Conservation (phyloP, 805 yeast genomes). For the Metschnikowia cerradonensis region DNA sequence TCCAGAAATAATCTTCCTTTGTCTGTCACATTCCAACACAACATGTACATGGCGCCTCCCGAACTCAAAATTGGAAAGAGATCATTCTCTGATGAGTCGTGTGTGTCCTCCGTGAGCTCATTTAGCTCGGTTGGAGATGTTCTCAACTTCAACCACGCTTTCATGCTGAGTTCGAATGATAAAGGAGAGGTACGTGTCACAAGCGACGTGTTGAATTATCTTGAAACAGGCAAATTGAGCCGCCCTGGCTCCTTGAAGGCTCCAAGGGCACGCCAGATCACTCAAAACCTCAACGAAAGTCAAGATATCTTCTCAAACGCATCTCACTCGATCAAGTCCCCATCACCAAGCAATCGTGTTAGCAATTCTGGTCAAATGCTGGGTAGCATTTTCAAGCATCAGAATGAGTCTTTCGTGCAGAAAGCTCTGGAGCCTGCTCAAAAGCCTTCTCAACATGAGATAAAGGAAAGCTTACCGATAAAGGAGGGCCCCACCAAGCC, state of each 20-base stretch:
- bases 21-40: conserved; percentile 11
- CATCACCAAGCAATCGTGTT: neutral
- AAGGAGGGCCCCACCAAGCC: neutral
- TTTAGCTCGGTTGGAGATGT: conserved; percentile 34
- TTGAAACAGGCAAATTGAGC: conserved; percentile 1
- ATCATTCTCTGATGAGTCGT: conserved; percentile 35
- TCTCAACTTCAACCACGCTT: conserved; percentile 9
- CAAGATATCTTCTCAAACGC: neutral
- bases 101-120: conserved; percentile 35
- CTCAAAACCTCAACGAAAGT: neutral
- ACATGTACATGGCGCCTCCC: conserved; percentile 12
- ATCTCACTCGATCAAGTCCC: neutral
- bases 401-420: neutral
- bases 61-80: conserved; percentile 19
- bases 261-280: neutral
- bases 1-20: neutral
- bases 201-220: conserved; percentile 9
- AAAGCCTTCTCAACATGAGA: neutral
- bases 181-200: conserved; percentile 11
- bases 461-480: neutral
- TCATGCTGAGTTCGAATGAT: conserved; percentile 14
- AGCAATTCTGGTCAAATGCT: neutral
- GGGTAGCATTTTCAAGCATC: neutral
- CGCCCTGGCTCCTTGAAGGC: conserved; percentile 3
- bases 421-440: neutral